Percentiles rank a stretch among this genome's conserved stretches.
Conservation (phyloP, 2,329 filamentous ascomycete species). For the Phaeosphaeriaceae sp. region DNA sequence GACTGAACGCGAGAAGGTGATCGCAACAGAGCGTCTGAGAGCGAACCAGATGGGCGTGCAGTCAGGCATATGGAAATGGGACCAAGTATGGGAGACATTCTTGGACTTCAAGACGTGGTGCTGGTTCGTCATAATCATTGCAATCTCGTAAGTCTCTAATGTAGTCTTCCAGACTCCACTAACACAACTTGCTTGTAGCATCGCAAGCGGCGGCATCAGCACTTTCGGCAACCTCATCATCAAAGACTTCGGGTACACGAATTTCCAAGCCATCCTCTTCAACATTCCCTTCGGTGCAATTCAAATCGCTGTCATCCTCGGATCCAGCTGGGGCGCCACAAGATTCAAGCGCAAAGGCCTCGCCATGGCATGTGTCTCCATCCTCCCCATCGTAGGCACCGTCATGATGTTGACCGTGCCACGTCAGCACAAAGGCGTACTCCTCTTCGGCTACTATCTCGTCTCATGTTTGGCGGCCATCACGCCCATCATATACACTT, state of each 20-base stretch:
- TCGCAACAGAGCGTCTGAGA: conserved; percentile 27
- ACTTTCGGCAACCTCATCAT: conserved; percentile 66
- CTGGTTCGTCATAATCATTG: conserved; percentile 64
- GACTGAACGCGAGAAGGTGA: conserved; percentile 22
- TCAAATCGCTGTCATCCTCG: conserved; percentile 56
- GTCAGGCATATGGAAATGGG: conserved; percentile 80
- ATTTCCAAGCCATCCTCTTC: conserved; percentile 62
- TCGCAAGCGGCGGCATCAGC: conserved; percentile 68
- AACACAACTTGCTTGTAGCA: conserved; percentile 50
- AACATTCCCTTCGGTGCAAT: conserved; percentile 67
- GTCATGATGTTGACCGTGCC: conserved; percentile 59
- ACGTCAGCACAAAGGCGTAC: conserved; percentile 55
- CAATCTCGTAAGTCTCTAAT: conserved; percentile 28
- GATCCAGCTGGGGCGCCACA: conserved; percentile 60
- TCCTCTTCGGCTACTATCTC: conserved; percentile 61
- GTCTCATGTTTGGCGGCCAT: conserved; percentile 49
- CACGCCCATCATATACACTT: conserved; percentile 46
- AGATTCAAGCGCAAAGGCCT: conserved; percentile 59
- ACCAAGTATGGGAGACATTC: conserved; percentile 49
- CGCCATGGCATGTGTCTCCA: conserved; percentile 58
- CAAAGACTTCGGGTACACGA: conserved; percentile 63
- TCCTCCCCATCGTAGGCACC: conserved; percentile 60
- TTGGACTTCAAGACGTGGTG: conserved; percentile 40
- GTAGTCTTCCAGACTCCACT: neutral
- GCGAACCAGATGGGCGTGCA: conserved; percentile 60